phyloP scores from a whole-genome alignment of 169 alveolate species.

The Plasmodium reichenowi region DNA sequence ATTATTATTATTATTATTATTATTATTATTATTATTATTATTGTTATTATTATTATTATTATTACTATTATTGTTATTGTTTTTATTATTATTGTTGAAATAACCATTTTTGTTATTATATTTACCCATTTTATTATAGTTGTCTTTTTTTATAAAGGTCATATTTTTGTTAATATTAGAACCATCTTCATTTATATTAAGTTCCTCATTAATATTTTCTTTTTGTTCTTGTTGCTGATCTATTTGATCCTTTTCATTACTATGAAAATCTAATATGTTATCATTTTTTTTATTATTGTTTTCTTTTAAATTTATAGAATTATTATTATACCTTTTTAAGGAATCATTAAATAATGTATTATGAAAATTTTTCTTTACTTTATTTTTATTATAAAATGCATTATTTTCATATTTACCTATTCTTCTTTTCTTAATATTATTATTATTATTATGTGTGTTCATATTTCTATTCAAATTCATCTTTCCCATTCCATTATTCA shows the following conservation, averaged over 20 bases:
- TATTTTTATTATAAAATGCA: slow-evolving; percentile 23
- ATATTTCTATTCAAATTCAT: background rate
- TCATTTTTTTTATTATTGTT: background rate
- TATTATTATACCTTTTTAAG: slow-evolving; percentile 34
- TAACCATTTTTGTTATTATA: background rate
- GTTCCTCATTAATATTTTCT: too few species aligned
- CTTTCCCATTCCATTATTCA: background rate
- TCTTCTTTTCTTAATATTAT: slow-evolving; percentile 24
- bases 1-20: background rate
- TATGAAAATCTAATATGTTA: background rate
- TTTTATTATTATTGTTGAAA: background rate
- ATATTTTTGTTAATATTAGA: too few species aligned
- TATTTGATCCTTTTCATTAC: background rate
- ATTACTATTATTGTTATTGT: background rate
- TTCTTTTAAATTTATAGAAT: slow-evolving; percentile 14
- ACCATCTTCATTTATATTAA: too few species aligned
- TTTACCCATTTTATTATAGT: too few species aligned
- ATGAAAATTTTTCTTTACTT: slow-evolving; percentile 36
- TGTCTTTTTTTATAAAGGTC: too few species aligned
- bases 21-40: background rate
- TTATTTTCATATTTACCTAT: slow-evolving; percentile 19
- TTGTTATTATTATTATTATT: background rate
- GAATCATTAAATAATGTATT: slow-evolving; percentile 28
- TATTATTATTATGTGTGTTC: slow-evolving; percentile 10
- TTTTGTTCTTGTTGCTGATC: too few species aligned